Evolutionary conservation across 192 early-diverging fungal genomes (phyloP).

Genomic region (Dissophora ornata): DNA sequence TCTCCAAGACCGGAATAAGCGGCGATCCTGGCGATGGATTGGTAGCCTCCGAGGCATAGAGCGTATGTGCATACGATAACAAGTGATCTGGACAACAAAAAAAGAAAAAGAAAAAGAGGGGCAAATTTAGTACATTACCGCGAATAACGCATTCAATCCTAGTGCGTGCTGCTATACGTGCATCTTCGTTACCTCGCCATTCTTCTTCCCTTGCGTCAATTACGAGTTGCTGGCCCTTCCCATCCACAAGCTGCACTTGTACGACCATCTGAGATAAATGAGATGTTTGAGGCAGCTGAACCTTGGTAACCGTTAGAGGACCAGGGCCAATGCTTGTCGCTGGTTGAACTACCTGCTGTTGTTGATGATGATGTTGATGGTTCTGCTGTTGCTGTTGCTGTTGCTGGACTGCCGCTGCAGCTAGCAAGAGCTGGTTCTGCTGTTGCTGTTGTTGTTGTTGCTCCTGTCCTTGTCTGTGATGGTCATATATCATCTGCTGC

Average conservation of each 20-base stretch:
- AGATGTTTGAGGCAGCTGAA: slow-evolving; percentile 26
- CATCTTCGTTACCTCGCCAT: slow-evolving; percentile 40
- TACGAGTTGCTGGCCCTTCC: slow-evolving; percentile 34
- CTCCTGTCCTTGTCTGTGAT: slow-evolving; percentile 54
- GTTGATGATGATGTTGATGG: slow-evolving; percentile 11
- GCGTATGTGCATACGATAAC: slow-evolving; percentile 68
- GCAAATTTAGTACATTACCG: too few relatives aligned
- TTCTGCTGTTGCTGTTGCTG: slow-evolving; percentile 38
- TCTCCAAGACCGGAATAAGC: slow-evolving; percentile 65
- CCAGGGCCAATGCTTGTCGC: slow-evolving; percentile 21
- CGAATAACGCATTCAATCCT: too few relatives aligned
- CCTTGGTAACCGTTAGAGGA: slow-evolving; percentile 24
- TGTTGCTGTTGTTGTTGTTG: slow-evolving; percentile 61
- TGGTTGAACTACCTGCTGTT: slow-evolving; percentile 9
- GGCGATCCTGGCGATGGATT: slow-evolving; percentile 64
- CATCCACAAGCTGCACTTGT: slow-evolving; percentile 43
- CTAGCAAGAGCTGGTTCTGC: slow-evolving; percentile 38
- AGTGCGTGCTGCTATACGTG: too few relatives aligned
- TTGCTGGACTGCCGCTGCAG: slow-evolving; percentile 47
- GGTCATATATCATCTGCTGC: slow-evolving; percentile 57
- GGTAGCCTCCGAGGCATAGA: slow-evolving; percentile 68
- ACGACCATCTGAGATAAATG: slow-evolving; percentile 30
- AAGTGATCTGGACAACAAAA: slow-evolving; percentile 60
- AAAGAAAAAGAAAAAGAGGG: background rate
- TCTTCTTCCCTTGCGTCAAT: slow-evolving; percentile 39